These are phyloP conservation scores for Candida montana DNA, from an alignment of 805 yeast genomes.

Conservation along the genomic window DNA sequence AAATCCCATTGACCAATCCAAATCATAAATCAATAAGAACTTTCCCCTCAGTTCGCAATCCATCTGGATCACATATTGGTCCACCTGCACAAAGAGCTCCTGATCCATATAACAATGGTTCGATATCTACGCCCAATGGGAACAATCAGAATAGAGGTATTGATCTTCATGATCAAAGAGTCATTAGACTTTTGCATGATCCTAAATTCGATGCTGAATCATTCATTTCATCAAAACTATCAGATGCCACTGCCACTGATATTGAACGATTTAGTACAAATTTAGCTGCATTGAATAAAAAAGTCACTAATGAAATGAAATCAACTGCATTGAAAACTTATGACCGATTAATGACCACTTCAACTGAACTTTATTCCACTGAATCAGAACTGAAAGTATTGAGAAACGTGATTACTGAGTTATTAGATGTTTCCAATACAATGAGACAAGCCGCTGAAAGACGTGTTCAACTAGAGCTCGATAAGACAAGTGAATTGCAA, in stretches of 20 bases:
- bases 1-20: too few species aligned
- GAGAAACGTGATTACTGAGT: conserved; percentile 52
- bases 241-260: conserved; percentile 64
- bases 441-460: conserved; percentile 59
- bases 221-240: conserved; percentile 45
- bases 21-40: conserved; percentile 1
- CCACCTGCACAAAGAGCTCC: conserved; percentile 7
- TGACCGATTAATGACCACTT: conserved; percentile 52
- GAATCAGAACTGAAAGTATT: conserved; percentile 58
- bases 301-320: conserved; percentile 54
- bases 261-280: conserved; percentile 64
- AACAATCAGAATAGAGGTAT: conserved; percentile 10
- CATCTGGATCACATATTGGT: not conserved
- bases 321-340: conserved; percentile 56
- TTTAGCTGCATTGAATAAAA: conserved; percentile 41
- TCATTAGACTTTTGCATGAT: conserved; percentile 32
- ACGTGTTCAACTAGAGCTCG: conserved; percentile 42
- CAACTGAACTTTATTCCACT: conserved; percentile 56
- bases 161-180: conserved; percentile 20
- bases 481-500: conserved; percentile 16
- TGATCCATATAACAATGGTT: not conserved
- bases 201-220: conserved; percentile 41
- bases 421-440: conserved; percentile 54
- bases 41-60: not conserved
- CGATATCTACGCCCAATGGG: not conserved